Base-by-base conservation (phyloP, 2,329 filamentous ascomycete species). In the Lasiodiplodia sp. region DNA sequence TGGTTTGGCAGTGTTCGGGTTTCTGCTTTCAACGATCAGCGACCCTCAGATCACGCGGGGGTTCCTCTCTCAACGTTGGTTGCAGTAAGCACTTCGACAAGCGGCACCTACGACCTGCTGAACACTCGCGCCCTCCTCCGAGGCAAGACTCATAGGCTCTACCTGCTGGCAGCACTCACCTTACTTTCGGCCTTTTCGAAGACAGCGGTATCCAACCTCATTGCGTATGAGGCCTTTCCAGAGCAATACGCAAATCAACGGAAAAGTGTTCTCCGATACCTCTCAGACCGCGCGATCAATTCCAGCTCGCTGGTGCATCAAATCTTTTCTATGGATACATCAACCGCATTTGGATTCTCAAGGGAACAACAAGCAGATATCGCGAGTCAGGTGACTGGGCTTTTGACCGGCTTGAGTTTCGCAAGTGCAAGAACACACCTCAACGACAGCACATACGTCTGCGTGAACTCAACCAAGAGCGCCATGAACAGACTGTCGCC, bases 1-100 rank as follows among this genome's bases (percentile, higher is more conserved):
- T 71, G 71, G 71, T 72, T 73, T 47, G 56, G 21, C 37, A 70
- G 66, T 49, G 71, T 71, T 4, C 63, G 67, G 7, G 71, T 71
- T 4, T 69, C 72, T 14, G 68, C 60, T 4, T 62, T 71, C 25
- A 71, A 69, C 28, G 72, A 73, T 53, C 68, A 70, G 28, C 37
- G 52, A 37, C 44, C 44, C 18, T 18, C 8, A 4, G 8, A 34
- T 34, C 8, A 8, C 10, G 31, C 31, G 2, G 31, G 31, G 7
- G 10, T 34, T 34, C 31, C 31, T 1, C 31, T 34, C 31, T 34
- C 31, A 49, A 31, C 28, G 12, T 37, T 70, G 23, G 57, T 71
- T 3, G 67, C 56, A 23, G 67, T 66, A 14, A 72, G 71, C 51
- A 28, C 37, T n/a, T 68, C 69, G 8, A 63, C 49, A 8, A 28